Evolutionary conservation across 495 filamentous ascomycete genomes (phyloP).

Genomic region (Hypoxylon trugodes): DNA sequence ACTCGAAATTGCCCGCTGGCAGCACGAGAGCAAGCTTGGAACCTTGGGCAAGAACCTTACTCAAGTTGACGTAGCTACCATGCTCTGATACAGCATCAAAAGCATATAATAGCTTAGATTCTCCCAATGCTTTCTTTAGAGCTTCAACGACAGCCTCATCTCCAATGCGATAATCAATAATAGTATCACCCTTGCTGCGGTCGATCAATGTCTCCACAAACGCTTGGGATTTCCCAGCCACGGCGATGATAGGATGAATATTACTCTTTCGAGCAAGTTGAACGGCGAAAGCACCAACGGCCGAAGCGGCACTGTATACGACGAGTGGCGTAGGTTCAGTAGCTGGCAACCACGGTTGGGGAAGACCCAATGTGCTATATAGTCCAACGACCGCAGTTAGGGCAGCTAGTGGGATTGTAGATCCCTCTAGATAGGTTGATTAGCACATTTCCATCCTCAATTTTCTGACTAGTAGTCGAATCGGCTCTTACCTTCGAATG

Average conservation of each 20-base stretch:
- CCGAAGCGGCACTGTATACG: conserved; percentile 63
- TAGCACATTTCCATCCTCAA: background rate
- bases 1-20: conserved; percentile 44
- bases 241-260: conserved; percentile 76
- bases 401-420: conserved; percentile 75
- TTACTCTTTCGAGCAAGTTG: conserved; percentile 72
- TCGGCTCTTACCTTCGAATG: conserved; percentile 66
- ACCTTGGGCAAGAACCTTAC: conserved; percentile 52
- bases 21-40: conserved; percentile 67
- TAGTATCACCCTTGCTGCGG: conserved; percentile 68
- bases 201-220: conserved; percentile 70
- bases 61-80: conserved; percentile 49
- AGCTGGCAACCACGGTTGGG: conserved; percentile 68
- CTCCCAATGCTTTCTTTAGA: conserved; percentile 58
- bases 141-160: conserved; percentile 61
- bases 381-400: conserved; percentile 76
- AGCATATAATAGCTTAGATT: conserved; percentile 51
- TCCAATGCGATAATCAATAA: conserved; percentile 76
- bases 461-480: background rate
- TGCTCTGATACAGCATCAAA: conserved; percentile 69
- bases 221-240: conserved; percentile 67
- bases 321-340: conserved; percentile 60
- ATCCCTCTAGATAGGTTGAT: conserved; percentile 61
- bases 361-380: conserved; percentile 65
- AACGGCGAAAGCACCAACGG: conserved; percentile 74